These are phyloP conservation scores for Naganishia cerealis DNA, from an alignment of 1,284 basidiomycete species.

Conservation along the genomic window DNA sequence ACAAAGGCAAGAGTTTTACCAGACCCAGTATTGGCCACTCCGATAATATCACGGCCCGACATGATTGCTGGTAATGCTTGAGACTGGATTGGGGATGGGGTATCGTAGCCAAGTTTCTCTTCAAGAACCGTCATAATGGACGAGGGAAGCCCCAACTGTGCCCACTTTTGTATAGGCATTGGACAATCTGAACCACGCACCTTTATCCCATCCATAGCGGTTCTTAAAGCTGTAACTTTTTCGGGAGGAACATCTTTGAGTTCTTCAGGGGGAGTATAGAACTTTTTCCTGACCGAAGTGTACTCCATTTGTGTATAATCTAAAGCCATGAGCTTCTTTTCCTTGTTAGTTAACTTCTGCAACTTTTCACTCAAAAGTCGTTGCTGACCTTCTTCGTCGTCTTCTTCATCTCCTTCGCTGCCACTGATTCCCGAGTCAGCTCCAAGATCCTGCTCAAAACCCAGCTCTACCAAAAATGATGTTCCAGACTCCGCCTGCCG, in stretches of 20 bases:
- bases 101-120: slow-evolving; percentile 73
- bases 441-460: too few species aligned
- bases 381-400: too few species aligned
- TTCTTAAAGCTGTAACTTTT: slow-evolving; percentile 85
- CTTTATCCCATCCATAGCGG: slow-evolving; percentile 95
- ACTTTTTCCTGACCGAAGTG: slow-evolving; percentile 96
- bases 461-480: too few species aligned
- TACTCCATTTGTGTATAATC: too few species aligned
- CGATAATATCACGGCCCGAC: slow-evolving; percentile 97
- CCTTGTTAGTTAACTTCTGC: too few species aligned
- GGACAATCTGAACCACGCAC: slow-evolving; percentile 95
- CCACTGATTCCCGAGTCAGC: too few species aligned
- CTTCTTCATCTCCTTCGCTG: too few species aligned
- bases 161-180: slow-evolving; percentile 95
- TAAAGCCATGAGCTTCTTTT: too few species aligned
- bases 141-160: slow-evolving; percentile 90
- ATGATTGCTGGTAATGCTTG: slow-evolving; percentile 98
- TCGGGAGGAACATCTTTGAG: slow-evolving; percentile 90
- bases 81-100: slow-evolving; percentile 94
- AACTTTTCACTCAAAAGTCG: too few species aligned
- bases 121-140: slow-evolving; percentile 1
- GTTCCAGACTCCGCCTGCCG: too few species aligned
- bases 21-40: slow-evolving; percentile 95
- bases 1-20: slow-evolving; percentile 98
- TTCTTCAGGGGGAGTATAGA: slow-evolving; percentile 90